phyloP scores from a whole-genome alignment of 176 grass and related monocot genomes.

The Echinochloa phyllopogon region DNA sequence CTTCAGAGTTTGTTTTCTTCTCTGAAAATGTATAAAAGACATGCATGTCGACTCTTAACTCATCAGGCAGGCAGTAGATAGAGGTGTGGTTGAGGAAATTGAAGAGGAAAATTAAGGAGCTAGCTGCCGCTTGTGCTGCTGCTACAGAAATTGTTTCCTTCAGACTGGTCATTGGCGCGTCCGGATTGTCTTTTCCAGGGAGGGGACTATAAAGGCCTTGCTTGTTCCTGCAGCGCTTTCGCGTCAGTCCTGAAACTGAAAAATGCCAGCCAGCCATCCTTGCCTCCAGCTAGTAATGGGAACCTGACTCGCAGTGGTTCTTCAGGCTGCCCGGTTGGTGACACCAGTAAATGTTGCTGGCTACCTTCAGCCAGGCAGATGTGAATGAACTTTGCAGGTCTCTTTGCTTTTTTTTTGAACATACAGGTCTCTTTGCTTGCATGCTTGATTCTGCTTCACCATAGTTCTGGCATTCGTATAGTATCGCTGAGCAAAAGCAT shows the following conservation, averaged over 20 bases:
- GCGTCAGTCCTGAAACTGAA: conserved; percentile 23
- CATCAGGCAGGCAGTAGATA: not conserved
- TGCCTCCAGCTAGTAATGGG: conserved; percentile 38
- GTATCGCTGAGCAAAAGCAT: not conserved
- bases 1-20: not conserved
- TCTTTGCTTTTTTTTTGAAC: no score
- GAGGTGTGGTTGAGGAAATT: conserved; percentile 7
- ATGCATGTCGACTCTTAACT: not conserved
- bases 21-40: conserved; percentile 6
- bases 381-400: conserved; percentile 28
- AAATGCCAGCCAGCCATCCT: not conserved
- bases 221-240: conserved; percentile 37
- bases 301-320: conserved; percentile 28
- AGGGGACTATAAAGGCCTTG: not conserved
- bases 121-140: not conserved
- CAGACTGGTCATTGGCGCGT: not conserved
- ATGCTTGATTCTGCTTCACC: conserved; percentile 31
- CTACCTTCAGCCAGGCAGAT: not conserved
- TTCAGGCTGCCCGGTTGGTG: conserved; percentile 53
- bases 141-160: not conserved
- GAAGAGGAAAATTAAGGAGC: conserved; percentile 30
- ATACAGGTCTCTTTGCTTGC: conserved; percentile 25
- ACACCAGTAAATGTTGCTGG: conserved; percentile 44
- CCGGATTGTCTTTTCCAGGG: conserved; percentile 10
- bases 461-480: not conserved